Evolutionary conservation across 768 basidiomycete species (phyloP).

Genomic region (Suillus decipiens): DNA sequence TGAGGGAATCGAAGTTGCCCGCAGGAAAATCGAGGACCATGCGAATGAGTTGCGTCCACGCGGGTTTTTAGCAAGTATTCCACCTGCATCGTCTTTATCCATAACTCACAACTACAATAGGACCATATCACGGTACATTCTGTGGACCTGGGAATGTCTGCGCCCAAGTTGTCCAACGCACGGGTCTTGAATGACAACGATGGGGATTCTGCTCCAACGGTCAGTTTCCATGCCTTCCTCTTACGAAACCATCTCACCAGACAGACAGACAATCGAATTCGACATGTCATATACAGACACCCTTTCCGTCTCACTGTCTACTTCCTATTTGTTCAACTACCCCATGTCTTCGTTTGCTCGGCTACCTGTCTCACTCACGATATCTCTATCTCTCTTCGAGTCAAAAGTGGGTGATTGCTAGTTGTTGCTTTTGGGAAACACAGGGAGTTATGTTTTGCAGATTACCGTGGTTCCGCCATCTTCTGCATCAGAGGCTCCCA

Average conservation of each 20-base stretch:
- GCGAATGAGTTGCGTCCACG: constrained; percentile 76
- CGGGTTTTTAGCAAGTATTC: constrained; percentile 59
- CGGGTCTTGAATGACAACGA: constrained; percentile 37
- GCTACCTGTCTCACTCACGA: constrained; percentile 78
- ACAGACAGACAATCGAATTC: constrained; percentile 70
- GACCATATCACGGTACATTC: constrained; percentile 86
- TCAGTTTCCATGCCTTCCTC: constrained; percentile 21
- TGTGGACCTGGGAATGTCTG: constrained; percentile 78
- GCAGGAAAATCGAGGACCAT: constrained; percentile 76
- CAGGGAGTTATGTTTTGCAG: constrained; percentile 35
- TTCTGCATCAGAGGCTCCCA: constrained; percentile 52
- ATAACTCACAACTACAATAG: constrained; percentile 40
- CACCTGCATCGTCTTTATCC: constrained; percentile 3
- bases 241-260: constrained; percentile 19
- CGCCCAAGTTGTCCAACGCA: constrained; percentile 76
- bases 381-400: constrained; percentile 74
- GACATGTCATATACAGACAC: constrained; percentile 85
- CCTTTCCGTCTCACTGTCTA: constrained; percentile 80
- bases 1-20: constrained; percentile 83
- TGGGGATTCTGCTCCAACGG: constrained; percentile 26
- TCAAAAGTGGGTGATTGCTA: constrained; percentile 51
- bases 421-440: constrained; percentile 13
- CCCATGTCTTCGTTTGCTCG: constrained; percentile 81
- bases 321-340: constrained; percentile 82
- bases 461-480: constrained; percentile 64